Evolutionary conservation across 768 basidiomycete species (phyloP).

Genomic region (Naganishia onofrii): DNA sequence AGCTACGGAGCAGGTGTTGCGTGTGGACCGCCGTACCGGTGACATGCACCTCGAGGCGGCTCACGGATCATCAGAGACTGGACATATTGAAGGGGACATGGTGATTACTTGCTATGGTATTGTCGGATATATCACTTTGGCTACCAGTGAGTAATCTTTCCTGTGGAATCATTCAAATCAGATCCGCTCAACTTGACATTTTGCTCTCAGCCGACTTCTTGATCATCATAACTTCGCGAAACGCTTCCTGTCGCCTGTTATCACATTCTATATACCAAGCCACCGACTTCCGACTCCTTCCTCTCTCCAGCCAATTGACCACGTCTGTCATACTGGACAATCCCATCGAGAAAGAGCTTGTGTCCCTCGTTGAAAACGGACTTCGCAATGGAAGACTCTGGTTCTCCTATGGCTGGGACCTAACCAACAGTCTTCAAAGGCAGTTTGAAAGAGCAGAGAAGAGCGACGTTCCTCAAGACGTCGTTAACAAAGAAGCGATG

Average conservation of each 20-base stretch:
- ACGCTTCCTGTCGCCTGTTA: constrained; percentile 72
- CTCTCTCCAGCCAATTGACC: constrained; percentile 70
- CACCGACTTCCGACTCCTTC: constrained; percentile 85
- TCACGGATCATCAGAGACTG: background rate
- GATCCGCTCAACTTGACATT: background rate
- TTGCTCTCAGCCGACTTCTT: constrained; percentile 77
- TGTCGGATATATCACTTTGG: constrained; percentile 56
- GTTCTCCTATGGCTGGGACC: constrained; percentile 85
- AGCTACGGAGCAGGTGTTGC: constrained; percentile 50
- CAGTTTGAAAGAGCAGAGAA: constrained; percentile 60
- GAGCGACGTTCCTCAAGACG: constrained; percentile 58
- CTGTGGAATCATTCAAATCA: background rate
- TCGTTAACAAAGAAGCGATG: constrained; percentile 32
- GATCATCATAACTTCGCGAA: constrained; percentile 78
- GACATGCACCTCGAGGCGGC: constrained; percentile 54
- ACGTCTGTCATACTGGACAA: constrained; percentile 66
- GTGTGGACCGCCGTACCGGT: constrained; percentile 51
- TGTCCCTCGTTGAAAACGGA: constrained; percentile 82
- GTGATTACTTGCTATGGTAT: constrained; percentile 56
- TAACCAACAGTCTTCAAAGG: constrained; percentile 80
- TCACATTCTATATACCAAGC: constrained; percentile 84
- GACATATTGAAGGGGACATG: constrained; percentile 48
- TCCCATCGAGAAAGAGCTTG: constrained; percentile 80
- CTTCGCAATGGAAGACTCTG: constrained; percentile 74
- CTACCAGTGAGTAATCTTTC: constrained; percentile 49